phyloP scores from a whole-genome alignment of 805 yeast genomes.

The Groenewaldozyma tartarivorans region DNA sequence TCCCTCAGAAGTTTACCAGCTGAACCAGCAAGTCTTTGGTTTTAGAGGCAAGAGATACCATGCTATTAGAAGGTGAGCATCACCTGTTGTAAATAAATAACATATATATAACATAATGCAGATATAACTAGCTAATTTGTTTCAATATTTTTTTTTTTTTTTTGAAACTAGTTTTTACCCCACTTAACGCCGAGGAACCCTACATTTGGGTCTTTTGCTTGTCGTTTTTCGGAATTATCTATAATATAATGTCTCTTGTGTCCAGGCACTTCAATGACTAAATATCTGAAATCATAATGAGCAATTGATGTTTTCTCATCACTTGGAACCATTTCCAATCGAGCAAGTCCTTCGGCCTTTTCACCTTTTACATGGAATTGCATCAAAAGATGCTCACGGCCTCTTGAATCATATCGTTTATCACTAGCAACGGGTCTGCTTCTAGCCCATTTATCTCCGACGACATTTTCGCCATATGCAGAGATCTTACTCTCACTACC shows the following conservation, averaged over 20 bases:
- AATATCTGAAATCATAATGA: slow-evolving; percentile 55
- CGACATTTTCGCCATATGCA: slow-evolving; percentile 68
- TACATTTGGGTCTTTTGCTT: slow-evolving; percentile 31
- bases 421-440: slow-evolving; percentile 72
- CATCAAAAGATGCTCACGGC: slow-evolving; percentile 74
- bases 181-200: slow-evolving; percentile 78
- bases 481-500: slow-evolving; percentile 49
- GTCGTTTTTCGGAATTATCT: slow-evolving; percentile 36
- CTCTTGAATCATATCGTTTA: slow-evolving; percentile 54
- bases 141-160: neutral
- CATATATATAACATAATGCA: neutral
- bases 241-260: slow-evolving; percentile 58
- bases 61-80: slow-evolving; percentile 39
- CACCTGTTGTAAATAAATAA: slow-evolving; percentile 4
- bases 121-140: neutral
- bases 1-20: slow-evolving; percentile 90
- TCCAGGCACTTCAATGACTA: slow-evolving; percentile 70
- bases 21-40: slow-evolving; percentile 82
- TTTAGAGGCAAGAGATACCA: slow-evolving; percentile 96
- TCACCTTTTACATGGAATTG: slow-evolving; percentile 77
- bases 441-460: slow-evolving; percentile 70
- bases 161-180: slow-evolving; percentile 49
- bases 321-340: slow-evolving; percentile 56
- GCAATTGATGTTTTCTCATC: slow-evolving; percentile 27
- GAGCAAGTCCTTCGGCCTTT: slow-evolving; percentile 55